Evolutionary conservation across 1,139 yeast genomes (phyloP).

Genomic region (Hanseniaspora uvarum): DNA sequence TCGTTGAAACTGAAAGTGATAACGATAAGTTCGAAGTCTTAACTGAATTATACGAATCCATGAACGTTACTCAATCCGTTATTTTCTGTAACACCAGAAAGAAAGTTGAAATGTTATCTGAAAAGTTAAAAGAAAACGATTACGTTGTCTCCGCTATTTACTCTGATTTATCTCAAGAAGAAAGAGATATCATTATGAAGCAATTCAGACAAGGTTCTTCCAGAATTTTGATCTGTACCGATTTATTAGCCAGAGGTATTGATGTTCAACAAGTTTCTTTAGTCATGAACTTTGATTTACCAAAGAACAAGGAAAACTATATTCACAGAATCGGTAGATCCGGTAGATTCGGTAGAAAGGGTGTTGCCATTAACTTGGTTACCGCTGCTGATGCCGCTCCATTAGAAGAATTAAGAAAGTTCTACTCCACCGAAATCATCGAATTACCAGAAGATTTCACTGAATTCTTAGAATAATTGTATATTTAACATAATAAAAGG

Average conservation of each 20-base stretch:
- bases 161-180: conserved; percentile 93
- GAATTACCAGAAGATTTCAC: conserved; percentile 96
- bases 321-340: conserved; percentile 99
- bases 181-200: conserved; percentile 96
- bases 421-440: conserved; percentile 95
- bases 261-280: conserved; percentile 98
- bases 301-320: conserved; percentile 95
- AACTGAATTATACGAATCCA: conserved; percentile 92
- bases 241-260: conserved; percentile 98
- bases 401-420: conserved; percentile 95
- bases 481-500: conserved; percentile 26
- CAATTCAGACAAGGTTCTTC: conserved; percentile 98
- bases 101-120: conserved; percentile 90
- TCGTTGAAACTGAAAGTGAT: conserved; percentile 87
- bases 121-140: conserved; percentile 72
- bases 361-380: conserved; percentile 98
- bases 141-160: conserved; percentile 96
- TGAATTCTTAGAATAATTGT: conserved; percentile 47
- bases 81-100: conserved; percentile 98
- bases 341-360: conserved; percentile 99
- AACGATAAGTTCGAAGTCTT: conserved; percentile 89
- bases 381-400: conserved; percentile 82
- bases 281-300: conserved; percentile 96
- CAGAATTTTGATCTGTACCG: conserved; percentile 92
- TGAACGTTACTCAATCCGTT: conserved; percentile 97